Evolutionary conservation across 495 filamentous ascomycete genomes (phyloP).

Genomic region (Staphylotrichum longicolle): DNA sequence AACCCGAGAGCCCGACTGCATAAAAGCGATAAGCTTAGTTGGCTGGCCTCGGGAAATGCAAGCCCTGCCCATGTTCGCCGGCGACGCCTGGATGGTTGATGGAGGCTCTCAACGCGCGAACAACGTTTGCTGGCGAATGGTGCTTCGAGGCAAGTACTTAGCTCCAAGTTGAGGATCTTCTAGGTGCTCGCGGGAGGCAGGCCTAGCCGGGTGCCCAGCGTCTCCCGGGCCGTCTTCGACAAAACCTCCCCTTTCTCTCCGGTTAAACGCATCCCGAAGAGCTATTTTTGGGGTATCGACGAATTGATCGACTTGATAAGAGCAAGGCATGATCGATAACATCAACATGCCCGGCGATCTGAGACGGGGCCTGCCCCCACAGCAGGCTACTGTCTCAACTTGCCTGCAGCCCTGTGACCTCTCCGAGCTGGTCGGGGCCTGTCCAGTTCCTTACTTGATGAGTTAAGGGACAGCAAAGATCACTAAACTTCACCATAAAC

Average conservation of each 20-base stretch:
- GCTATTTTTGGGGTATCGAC: conserved; percentile 5
- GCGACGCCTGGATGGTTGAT: no score
- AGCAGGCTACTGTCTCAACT: neutral
- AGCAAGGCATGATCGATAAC: neutral
- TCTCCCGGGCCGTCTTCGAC: neutral
- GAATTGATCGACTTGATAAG: neutral
- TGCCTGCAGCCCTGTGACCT: neutral
- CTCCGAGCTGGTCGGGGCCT: neutral
- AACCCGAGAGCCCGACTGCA: no score
- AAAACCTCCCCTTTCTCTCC: neutral
- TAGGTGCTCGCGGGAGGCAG: neutral
- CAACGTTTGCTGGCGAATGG: no score
- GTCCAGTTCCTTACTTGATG: no score
- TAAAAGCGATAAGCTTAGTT: no score
- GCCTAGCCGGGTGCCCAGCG: neutral
- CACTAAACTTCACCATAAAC: no score
- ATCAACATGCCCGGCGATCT: neutral
- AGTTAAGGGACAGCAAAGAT: no score
- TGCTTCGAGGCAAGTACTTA: no score
- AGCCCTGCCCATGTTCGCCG: no score
- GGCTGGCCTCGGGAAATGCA: no score
- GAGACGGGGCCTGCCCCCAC: neutral
- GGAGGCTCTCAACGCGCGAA: no score
- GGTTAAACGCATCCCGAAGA: conserved; percentile 1
- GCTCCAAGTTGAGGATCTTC: neutral